Base-by-base conservation (phyloP, 2,329 filamentous ascomycete genomes). In the Pezicula radicicola region DNA sequence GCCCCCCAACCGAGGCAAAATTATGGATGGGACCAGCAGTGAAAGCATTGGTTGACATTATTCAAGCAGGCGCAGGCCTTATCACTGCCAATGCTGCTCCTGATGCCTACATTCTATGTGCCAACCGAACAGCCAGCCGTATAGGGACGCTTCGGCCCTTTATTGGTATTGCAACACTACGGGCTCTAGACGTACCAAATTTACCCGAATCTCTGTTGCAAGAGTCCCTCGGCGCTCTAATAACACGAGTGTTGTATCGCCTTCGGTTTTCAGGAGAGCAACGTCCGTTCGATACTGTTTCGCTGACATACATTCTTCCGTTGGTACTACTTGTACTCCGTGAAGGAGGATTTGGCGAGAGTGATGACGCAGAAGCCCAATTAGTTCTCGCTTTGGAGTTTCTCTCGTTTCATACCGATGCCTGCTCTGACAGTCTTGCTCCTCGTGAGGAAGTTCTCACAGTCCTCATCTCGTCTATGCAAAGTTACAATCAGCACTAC, bases 241-340 rank as follows among this genome's bases (percentile, higher is more conserved):
- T 96, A 12, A 97, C 93, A 3, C 83, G 94, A 68, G 84, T 97
- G 1, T 75, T 99, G 5, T 97, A 97, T 69, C 87, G 93, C 45
- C 75, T 99, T 49, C 87, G 92, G 15, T 96, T 96, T 68, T 81
- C 92, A 36, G 88, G 89, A 48, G 94, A 97, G 67, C 93, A 97
- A 68, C 84, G 92, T n/a, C 91, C 93, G 0, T 91, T 99, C 61
- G 94, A 99, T 66, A 78, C 84, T 3, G 87, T 94, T 4, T 93
- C 93, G 1, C 75, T 97, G 21, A 91, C 89, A 52, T 99, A 97
- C 66, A 83, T 91, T 47, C 75, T 97, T 28, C 91, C 93, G 0
- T 77, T 99, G 15, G 72, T 96, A 3, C 85, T 96, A 60, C 73
- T 89, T 18, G 80, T 97, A 16, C 77, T 99, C 18, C 81, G 84